phyloP scores from a whole-genome alignment of 176 grass and related monocot species.

The Poa pratensis region DNA sequence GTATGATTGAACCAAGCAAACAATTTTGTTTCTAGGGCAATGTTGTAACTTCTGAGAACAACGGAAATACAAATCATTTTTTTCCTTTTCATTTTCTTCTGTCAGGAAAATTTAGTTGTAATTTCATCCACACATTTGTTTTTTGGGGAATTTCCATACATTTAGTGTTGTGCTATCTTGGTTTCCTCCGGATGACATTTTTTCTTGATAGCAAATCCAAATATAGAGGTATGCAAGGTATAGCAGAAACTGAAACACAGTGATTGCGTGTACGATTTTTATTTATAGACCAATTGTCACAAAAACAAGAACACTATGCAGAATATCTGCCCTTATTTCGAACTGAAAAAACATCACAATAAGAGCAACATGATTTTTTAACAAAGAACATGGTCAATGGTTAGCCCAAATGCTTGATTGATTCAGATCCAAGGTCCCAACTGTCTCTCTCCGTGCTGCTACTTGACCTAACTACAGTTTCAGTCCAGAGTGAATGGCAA shows the following conservation, averaged over 20 bases:
- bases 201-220: background rate
- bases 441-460: background rate
- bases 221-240: background rate
- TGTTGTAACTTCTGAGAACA: slow-evolving; percentile 18
- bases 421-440: background rate
- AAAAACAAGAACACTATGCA: background rate
- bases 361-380: background rate
- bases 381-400: slow-evolving; percentile 3
- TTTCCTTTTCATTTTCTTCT: background rate
- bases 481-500: slow-evolving; percentile 93
- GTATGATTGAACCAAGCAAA: background rate
- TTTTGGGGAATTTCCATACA: too few species aligned
- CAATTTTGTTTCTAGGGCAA: background rate
- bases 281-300: background rate
- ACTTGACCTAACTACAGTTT: slow-evolving; percentile 55
- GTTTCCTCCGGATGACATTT: too few species aligned
- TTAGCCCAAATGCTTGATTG: background rate
- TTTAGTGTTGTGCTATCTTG: background rate
- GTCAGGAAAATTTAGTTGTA: background rate
- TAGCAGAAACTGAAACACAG: background rate
- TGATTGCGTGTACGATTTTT: background rate
- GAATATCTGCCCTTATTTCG: background rate
- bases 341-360: background rate
- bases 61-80: background rate
- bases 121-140: background rate